Conservation (phyloP, 2,329 filamentous ascomycete species). For the Colletotrichum salicis region DNA sequence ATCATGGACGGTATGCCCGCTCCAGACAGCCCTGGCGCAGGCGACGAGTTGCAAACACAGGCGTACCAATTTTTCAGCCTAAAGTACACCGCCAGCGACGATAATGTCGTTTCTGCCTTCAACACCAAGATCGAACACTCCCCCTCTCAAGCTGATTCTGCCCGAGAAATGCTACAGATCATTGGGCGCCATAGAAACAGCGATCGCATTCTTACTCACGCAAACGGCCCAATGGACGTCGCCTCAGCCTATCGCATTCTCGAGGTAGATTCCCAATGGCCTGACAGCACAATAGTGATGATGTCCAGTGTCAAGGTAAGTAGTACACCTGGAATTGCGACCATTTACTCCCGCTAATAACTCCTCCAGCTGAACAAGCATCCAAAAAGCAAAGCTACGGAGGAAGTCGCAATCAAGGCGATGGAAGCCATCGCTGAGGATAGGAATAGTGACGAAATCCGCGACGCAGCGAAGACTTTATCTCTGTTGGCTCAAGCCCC, state of each 20-base stretch:
- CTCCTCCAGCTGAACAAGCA: constrained; percentile 20
- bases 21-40: constrained; percentile 2
- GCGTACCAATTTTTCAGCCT: constrained; percentile 33
- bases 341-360: neutral
- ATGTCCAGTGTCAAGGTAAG: constrained; percentile 31
- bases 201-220: constrained; percentile 23
- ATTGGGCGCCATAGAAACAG: constrained; percentile 35
- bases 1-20: constrained; percentile 20
- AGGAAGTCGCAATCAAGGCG: constrained; percentile 17
- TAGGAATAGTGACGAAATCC: constrained; percentile 24
- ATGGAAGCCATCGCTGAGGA: constrained; percentile 21
- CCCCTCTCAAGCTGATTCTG: constrained; percentile 37
- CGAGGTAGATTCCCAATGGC: constrained; percentile 20
- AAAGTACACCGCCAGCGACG: constrained; percentile 32
- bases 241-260: constrained; percentile 26
- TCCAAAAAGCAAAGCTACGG: constrained; percentile 14
- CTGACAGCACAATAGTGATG: constrained; percentile 20
- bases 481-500: neutral
- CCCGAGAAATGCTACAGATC: constrained; percentile 37
- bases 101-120: constrained; percentile 38
- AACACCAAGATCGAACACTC: constrained; percentile 37
- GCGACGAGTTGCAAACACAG: constrained; percentile 29
- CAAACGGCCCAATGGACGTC: constrained; percentile 25
- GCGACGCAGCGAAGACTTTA: neutral
- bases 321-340: neutral